Conservation (phyloP, 2,329 filamentous ascomycete genomes). For the Fusarium sp. region DNA sequence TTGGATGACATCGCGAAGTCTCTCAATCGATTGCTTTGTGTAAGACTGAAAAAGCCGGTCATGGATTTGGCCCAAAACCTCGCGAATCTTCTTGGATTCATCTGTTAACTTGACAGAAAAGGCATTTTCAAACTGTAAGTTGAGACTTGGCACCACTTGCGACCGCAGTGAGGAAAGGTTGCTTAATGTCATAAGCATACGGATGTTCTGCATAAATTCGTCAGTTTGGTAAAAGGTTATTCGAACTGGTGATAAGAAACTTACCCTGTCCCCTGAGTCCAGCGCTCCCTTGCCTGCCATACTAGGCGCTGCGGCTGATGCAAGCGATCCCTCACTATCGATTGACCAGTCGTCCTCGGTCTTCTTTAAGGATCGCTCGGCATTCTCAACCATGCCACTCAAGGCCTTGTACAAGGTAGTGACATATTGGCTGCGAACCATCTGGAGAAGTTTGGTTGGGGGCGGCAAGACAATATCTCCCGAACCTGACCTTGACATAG, state of each 20-base stretch:
- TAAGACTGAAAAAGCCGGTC: slow-evolving; percentile 92
- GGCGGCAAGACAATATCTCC: slow-evolving; percentile 87
- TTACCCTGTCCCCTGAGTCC: slow-evolving; percentile 68
- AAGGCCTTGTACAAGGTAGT: slow-evolving; percentile 93
- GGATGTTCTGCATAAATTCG: slow-evolving; percentile 74
- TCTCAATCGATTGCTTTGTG: slow-evolving; percentile 79
- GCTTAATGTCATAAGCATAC: slow-evolving; percentile 92
- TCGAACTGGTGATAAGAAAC: slow-evolving; percentile 40
- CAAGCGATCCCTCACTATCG: slow-evolving; percentile 58
- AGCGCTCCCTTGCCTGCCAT: slow-evolving; percentile 61
- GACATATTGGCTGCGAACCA: slow-evolving; percentile 92
- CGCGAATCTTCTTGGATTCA: slow-evolving; percentile 90
- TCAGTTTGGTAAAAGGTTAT: slow-evolving; percentile 38
- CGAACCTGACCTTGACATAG: slow-evolving; percentile 78
- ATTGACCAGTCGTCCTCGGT: slow-evolving; percentile 72
- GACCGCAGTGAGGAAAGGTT: slow-evolving; percentile 88
- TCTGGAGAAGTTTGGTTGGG: slow-evolving; percentile 86
- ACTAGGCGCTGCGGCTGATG: slow-evolving; percentile 52
- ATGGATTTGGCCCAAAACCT: slow-evolving; percentile 92
- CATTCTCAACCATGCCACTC: slow-evolving; percentile 97
- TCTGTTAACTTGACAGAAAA: slow-evolving; percentile 96
- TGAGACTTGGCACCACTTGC: slow-evolving; percentile 87
- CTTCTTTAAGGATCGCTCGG: slow-evolving; percentile 78
- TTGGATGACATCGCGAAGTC: slow-evolving; percentile 77
- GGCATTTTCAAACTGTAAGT: slow-evolving; percentile 90